Evolutionary conservation across 257 asterid genomes (phyloP).

Genomic region (Petunia secreta): DNA sequence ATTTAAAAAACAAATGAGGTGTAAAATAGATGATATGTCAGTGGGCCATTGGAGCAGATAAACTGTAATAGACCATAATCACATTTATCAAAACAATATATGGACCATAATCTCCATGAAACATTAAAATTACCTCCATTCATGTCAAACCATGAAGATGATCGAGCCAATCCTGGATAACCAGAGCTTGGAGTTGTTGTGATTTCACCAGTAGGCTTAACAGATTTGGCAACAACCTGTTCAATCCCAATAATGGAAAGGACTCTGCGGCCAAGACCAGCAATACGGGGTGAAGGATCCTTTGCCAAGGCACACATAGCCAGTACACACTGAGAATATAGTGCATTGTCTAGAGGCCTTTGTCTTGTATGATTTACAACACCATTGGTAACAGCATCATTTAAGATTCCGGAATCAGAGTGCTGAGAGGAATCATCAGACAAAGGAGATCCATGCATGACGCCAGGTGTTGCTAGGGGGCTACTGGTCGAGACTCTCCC

Average conservation of each 20-base stretch:
- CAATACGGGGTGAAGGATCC: conserved; percentile 99
- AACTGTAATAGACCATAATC: background rate
- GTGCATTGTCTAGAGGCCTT: conserved; percentile 77
- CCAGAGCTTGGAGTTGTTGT: conserved; percentile 50
- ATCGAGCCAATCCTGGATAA: conserved; percentile 87
- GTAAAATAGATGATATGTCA: background rate
- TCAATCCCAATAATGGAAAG: conserved; percentile 91
- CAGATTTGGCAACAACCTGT: conserved; percentile 85
- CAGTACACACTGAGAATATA: conserved; percentile 82
- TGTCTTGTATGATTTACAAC: conserved; percentile 65
- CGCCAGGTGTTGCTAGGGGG: conserved; percentile 82
- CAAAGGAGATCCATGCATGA: conserved; percentile 96
- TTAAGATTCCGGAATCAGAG: conserved; percentile 84
- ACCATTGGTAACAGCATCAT: conserved; percentile 77
- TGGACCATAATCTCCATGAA: conserved; percentile 3
- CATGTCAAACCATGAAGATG: conserved; percentile 92
- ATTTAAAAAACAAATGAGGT: background rate
- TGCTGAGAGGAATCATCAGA: conserved; percentile 95
- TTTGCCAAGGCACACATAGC: conserved; percentile 90
- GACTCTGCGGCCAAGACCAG: conserved; percentile 82
- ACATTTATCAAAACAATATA: conserved; percentile 1
- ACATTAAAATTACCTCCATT: conserved; percentile 63
- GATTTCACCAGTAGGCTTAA: conserved; percentile 62
- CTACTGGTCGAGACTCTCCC: conserved; percentile 88
- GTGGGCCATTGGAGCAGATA: conserved; percentile 13